A percentile compares a stretch with the other conserved stretches of the same genome.
phyloP scores from a whole-genome alignment of 495 filamentous ascomycete species.

The Rhizodiscina lignyota region DNA sequence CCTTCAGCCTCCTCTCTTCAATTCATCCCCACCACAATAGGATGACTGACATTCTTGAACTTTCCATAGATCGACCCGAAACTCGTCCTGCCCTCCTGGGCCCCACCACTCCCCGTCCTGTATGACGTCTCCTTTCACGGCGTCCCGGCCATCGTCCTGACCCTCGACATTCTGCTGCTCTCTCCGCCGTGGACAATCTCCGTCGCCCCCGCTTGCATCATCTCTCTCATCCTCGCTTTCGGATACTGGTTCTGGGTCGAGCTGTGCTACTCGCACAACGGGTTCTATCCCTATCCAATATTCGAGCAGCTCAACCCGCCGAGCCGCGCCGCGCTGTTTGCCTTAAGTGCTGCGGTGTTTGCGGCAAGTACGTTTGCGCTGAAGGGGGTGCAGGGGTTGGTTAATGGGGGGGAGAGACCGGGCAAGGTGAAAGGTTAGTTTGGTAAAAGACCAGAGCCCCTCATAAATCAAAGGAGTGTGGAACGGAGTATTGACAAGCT shows the following conservation, averaged over 20 bases:
- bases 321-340: slow-evolving; percentile 53
- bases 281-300: slow-evolving; percentile 83
- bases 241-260: slow-evolving; percentile 85
- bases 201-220: slow-evolving; percentile 29
- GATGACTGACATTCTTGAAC: background rate
- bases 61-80: slow-evolving; percentile 47
- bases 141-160: slow-evolving; percentile 54
- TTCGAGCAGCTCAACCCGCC: slow-evolving; percentile 44
- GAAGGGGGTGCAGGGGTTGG: slow-evolving; percentile 45
- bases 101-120: slow-evolving; percentile 12
- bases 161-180: slow-evolving; percentile 55
- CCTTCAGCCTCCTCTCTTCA: background rate
- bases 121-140: slow-evolving; percentile 67
- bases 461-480: no score
- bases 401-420: slow-evolving; percentile 49
- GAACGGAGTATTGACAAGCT: no score
- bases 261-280: slow-evolving; percentile 55
- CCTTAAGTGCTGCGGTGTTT: slow-evolving; percentile 53
- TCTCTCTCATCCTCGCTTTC: slow-evolving; percentile 43
- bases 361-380: slow-evolving; percentile 46
- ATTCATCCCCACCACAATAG: background rate
- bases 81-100: slow-evolving; percentile 35
- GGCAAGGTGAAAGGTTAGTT: no score
- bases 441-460: no score
- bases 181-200: slow-evolving; percentile 68